A percentile compares a stretch with the other conserved stretches of the same genome.
phyloP scores from a whole-genome alignment of 2,329 filamentous ascomycete genomes.

The Decorospora gaudefroyi region DNA sequence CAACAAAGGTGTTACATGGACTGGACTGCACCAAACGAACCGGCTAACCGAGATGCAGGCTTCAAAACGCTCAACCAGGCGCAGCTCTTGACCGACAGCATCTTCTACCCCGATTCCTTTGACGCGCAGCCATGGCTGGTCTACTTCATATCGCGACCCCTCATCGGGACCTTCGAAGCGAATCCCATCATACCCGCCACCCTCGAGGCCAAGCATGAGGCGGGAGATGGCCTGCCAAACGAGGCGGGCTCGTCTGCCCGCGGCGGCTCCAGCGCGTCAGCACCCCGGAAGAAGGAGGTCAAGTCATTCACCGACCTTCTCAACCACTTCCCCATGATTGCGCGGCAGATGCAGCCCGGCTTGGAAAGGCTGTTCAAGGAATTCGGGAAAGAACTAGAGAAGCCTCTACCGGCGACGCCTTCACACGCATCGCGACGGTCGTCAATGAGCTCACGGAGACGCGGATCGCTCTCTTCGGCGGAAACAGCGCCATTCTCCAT shows the following conservation, averaged over 20 bases:
- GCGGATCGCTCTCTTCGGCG: slow-evolving; percentile 44
- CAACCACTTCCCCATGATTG: slow-evolving; percentile 92
- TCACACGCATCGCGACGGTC: slow-evolving; percentile 48
- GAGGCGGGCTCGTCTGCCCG: slow-evolving; percentile 28
- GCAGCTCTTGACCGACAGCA: slow-evolving; percentile 77
- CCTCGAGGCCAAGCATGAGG: slow-evolving; percentile 28
- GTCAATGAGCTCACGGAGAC: slow-evolving; percentile 41
- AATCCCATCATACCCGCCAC: slow-evolving; percentile 69
- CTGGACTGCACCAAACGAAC: slow-evolving; percentile 96
- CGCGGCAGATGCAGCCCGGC: slow-evolving; percentile 91
- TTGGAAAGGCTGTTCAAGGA: slow-evolving; percentile 88
- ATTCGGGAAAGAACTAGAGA: slow-evolving; percentile 83
- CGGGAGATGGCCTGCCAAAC: slow-evolving; percentile 7
- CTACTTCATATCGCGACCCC: slow-evolving; percentile 90
- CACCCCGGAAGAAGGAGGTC: slow-evolving; percentile 83
- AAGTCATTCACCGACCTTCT: slow-evolving; percentile 88
- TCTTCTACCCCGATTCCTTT: slow-evolving; percentile 87
- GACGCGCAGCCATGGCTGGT: slow-evolving; percentile 94
- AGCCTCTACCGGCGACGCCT: slow-evolving; percentile 76
- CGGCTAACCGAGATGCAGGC: slow-evolving; percentile 61
- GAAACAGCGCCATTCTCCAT: slow-evolving; percentile 45
- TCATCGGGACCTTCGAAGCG: slow-evolving; percentile 82
- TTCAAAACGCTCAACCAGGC: slow-evolving; percentile 92
- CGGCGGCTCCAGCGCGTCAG: slow-evolving; percentile 43
- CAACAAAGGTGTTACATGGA: slow-evolving; percentile 94